A percentile compares a stretch with the other conserved stretches of the same genome.
phyloP scores from a whole-genome alignment of 345 rosid species.

The Jatropha curcas region DNA sequence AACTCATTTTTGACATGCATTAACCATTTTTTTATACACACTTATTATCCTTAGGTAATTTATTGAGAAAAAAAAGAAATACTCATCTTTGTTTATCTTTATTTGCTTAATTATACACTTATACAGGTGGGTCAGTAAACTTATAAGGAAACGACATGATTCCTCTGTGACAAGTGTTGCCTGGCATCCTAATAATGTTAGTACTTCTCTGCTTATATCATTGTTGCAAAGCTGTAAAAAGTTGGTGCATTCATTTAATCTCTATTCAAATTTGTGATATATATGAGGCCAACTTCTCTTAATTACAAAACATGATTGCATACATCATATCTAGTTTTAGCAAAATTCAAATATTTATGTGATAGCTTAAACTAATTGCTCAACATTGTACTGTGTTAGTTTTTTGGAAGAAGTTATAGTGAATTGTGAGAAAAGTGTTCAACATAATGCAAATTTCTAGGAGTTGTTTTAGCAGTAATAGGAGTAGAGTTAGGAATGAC shows the following conservation, averaged over 20 bases:
- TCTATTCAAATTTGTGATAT: not conserved
- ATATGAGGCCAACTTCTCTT: not conserved
- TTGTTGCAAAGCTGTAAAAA: not conserved
- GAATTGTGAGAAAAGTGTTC: not conserved
- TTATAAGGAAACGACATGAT: conserved; percentile 83
- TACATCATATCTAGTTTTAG: not conserved
- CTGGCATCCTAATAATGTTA: conserved; percentile 98
- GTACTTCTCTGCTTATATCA: conserved; percentile 20
- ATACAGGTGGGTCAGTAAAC: conserved; percentile 99
- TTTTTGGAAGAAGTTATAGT: not conserved
- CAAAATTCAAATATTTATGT: not conserved
- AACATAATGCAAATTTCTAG: not conserved
- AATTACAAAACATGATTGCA: not conserved
- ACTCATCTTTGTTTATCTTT: not conserved
- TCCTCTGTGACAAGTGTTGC: conserved; percentile 95
- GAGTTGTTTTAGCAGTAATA: not conserved
- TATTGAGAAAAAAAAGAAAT: not conserved
- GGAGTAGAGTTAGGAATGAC: not conserved
- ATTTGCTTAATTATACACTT: not conserved
- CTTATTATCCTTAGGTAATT: not conserved
- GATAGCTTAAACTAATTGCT: not conserved
- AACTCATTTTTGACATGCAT: not conserved
- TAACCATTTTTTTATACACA: not conserved
- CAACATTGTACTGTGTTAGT: not conserved
- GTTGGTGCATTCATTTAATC: not conserved